Evolutionary conservation across 495 filamentous ascomycete genomes (phyloP).

Genomic region (Mytilinidion resinicola): DNA sequence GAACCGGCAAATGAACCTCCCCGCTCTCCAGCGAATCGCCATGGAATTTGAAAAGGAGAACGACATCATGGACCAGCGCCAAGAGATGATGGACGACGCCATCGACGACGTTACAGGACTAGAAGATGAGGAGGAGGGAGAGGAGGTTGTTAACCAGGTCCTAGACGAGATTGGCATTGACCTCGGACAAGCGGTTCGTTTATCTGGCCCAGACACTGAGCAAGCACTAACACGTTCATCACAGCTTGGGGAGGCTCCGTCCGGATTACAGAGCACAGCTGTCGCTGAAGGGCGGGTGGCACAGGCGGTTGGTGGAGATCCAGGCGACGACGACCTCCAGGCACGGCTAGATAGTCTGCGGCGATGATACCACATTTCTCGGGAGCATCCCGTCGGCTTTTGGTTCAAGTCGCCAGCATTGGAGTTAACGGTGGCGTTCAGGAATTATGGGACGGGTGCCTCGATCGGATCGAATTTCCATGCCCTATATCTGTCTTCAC

Average conservation of each 20-base stretch:
- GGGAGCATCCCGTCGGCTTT: background rate
- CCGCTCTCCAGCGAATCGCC: slow-evolving; percentile 88
- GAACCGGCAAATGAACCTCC: slow-evolving; percentile 96
- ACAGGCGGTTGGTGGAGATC: slow-evolving; percentile 40
- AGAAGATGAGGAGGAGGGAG: slow-evolving; percentile 81
- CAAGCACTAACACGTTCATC: slow-evolving; percentile 14
- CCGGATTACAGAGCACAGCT: slow-evolving; percentile 37
- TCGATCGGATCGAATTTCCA: too few species aligned
- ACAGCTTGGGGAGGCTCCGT: slow-evolving; percentile 43
- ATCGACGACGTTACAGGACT: slow-evolving; percentile 96
- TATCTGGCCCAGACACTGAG: slow-evolving; percentile 3
- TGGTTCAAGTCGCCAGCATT: too few species aligned
- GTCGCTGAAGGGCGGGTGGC: slow-evolving; percentile 39
- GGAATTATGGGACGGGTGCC: too few species aligned
- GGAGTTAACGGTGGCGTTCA: too few species aligned
- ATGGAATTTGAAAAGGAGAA: slow-evolving; percentile 99
- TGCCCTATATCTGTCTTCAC: too few species aligned
- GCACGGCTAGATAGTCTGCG: slow-evolving; percentile 41
- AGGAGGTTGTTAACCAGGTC: slow-evolving; percentile 93
- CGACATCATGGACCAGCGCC: slow-evolving; percentile 96
- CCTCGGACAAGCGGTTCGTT: slow-evolving; percentile 73
- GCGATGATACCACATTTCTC: slow-evolving; percentile 12
- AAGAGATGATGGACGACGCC: slow-evolving; percentile 99
- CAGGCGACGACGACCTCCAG: slow-evolving; percentile 44
- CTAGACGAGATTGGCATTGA: slow-evolving; percentile 96